Evolutionary conservation across 306 rosid genomes (phyloP), one percentile per base, ranked within the genome.

Genomic region (Carpinus viminea): DNA sequence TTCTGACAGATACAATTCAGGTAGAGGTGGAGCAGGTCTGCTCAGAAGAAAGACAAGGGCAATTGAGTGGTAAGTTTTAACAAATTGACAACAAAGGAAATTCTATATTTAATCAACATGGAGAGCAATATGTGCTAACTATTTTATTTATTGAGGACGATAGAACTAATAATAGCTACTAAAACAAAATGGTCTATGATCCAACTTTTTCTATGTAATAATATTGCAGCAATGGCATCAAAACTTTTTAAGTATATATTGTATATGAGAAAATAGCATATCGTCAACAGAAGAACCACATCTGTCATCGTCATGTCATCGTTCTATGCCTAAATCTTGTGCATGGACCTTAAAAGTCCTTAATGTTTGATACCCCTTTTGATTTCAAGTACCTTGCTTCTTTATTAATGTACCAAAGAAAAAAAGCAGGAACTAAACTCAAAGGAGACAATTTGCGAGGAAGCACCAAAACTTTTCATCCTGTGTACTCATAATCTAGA

Each of bases 1-100:
- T 80, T 96, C 96, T 61, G 98, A 86, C 13, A 96, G 79, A 77
- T 90, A 89, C 87, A 96, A 78, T 52, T 85, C 84, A 12, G 99
- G 99, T 72, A 96, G 91, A 72, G 98, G 98, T 64, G 97, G 99
- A 71, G 99, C 90, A 1, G 98, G 99, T 78, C 99, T 96, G 90
- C 77, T 76, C 82, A 79, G 79, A 85, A 77, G 26, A 73, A 78
- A 82, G 51, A 55, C 20, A 68, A 43, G 24, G 53, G 38, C 72
- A 48, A 69, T 56, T 46, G 24, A 55, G 17, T 18, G 31, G 46
- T 10, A 16, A 70, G 50, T 55, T 77, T 77, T 36, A 31, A 75
- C 41, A 73, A 46, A 52, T 51, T 20, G 51, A 59, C 12, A 70
- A 6, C 12, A 7, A 57, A 13, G n/a, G 7, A 38, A 5, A 43